A percentile compares a stretch with the other conserved stretches of the same genome.
Evolutionary conservation across 1,284 basidiomycete genomes (phyloP).

Genomic region (Trichosporon ovoides): DNA sequence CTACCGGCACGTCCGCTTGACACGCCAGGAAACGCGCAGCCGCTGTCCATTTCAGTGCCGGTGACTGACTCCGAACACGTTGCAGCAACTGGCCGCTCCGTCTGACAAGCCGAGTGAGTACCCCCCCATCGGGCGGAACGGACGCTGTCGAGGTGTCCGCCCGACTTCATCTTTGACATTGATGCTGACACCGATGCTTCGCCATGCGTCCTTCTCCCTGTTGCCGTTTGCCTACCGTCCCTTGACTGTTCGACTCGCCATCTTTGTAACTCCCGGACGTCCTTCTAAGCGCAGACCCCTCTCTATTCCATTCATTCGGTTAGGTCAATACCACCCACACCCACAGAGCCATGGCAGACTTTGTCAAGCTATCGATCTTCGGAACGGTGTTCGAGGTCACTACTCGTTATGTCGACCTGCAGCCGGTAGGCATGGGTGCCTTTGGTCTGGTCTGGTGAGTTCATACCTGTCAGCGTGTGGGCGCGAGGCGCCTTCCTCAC

Average conservation of each 20-base stretch:
- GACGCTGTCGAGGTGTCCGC: not conserved
- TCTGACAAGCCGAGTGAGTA: not conserved
- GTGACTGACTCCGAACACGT: conserved; percentile 6
- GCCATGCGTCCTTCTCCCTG: not conserved
- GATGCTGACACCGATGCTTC: not conserved
- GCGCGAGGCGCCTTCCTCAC: not conserved
- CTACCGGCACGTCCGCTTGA: conserved; percentile 1
- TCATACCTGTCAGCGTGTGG: not conserved
- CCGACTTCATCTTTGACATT: not conserved
- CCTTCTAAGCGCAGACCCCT: not conserved
- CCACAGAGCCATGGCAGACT: conserved; percentile 54
- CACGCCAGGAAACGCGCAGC: conserved; percentile 4
- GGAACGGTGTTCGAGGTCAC: conserved; percentile 82
- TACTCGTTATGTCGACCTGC: conserved; percentile 97
- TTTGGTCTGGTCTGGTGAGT: conserved; percentile 91
- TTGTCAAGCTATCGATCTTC: conserved; percentile 97
- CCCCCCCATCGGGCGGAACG: not conserved
- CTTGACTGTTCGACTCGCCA: not conserved
- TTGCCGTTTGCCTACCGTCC: not conserved
- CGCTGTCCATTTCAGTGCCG: conserved; percentile 6
- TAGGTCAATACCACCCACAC: not conserved
- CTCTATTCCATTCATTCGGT: not conserved
- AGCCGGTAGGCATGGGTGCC: conserved; percentile 99
- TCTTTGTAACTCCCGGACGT: not conserved
- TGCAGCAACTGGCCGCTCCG: not conserved